Base-by-base conservation (phyloP, 371 early-diverging fungal genomes). In the Mortierella polycephala region DNA sequence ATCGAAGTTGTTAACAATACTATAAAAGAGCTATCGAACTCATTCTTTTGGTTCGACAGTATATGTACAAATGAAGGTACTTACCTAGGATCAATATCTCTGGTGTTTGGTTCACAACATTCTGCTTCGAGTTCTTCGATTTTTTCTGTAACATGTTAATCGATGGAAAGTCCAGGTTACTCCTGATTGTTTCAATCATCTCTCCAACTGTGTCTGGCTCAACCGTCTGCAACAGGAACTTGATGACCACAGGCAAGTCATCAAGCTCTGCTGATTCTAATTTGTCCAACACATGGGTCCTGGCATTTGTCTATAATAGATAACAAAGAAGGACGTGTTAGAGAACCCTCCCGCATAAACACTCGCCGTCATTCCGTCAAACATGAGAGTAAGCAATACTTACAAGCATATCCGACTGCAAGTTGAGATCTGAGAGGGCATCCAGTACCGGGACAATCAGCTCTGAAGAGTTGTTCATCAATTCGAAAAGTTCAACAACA, bases 401-500 rank as follows among this genome's bases (percentile, higher is more conserved):
- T 74, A 86, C 87, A 74, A 90, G 70, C 54, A 84, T 74, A 23
- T 87, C 87, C 0, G 85, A 75, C 52, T 88, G 85, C 39, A 91
- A 75, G 39, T 90, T 88, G 14, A 95, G 80, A 61, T 92, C 91
- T 7, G 92, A 89, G 16, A 95, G 76, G 1, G 94, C 87, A 59
- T 95, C 95, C 60, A 95, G 66, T 8, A 93, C 89, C 0, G 93
- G 89, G 0, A 92, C 90, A 30, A 89, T 89, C 12, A 95, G 77
- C 54, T 88, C 88, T 6, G 86, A 67, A 46, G 88, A 84, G 16
- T 86, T 82, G 20, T 85, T 83, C 87, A 94, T 89, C 62, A 92
- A 74, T 1, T 87, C 87, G 23, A 89, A 88, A 21, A 95, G 72
- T 49, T 86, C 89, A 6, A 87, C 83, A 0, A 92, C 91, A 13